A percentile compares a stretch with the other conserved stretches of the same genome.
These are phyloP conservation scores for Annulohypoxylon bovei DNA, from an alignment of 495 filamentous ascomycete genomes.

Conservation along the genomic window DNA sequence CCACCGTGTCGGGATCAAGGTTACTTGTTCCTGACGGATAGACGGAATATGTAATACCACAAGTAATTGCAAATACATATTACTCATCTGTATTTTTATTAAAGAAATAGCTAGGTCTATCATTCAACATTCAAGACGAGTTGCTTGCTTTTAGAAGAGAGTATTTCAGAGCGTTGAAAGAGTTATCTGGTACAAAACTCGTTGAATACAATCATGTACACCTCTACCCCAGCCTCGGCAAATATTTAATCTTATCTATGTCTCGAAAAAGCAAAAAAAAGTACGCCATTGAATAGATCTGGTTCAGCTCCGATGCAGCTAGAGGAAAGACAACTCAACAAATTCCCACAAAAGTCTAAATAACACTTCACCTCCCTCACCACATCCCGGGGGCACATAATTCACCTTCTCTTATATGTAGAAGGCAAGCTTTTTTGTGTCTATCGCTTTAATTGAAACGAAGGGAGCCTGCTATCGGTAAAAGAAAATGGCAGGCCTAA, in stretches of 20 bases:
- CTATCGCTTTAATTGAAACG: constrained; percentile 9
- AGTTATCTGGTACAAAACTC: not conserved
- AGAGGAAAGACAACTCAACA: constrained; percentile 17
- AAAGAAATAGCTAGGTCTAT: not conserved
- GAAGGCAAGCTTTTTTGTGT: not conserved
- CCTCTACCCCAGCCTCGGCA: not conserved
- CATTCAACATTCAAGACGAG: not conserved
- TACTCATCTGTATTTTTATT: not conserved
- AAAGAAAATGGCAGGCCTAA: constrained; percentile 50
- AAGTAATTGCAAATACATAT: not conserved
- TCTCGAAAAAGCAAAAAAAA: constrained; percentile 17
- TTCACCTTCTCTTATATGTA: not conserved
- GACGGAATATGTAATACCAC: not conserved
- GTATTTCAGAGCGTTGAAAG: not conserved
- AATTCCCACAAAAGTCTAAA: constrained; percentile 34
- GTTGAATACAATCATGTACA: not conserved
- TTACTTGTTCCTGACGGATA: constrained; percentile 4
- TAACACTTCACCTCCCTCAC: constrained; percentile 5
- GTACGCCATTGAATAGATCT: constrained; percentile 1
- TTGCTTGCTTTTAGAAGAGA: not conserved
- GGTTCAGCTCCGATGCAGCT: constrained; percentile 19
- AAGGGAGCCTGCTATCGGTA: not conserved
- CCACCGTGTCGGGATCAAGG: constrained; percentile 11
- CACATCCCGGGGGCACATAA: not conserved
- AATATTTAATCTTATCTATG: constrained; percentile 9